These are phyloP conservation scores for Xylaria sp. DNA, from an alignment of 2,329 filamentous ascomycete species.

Conservation along the genomic window DNA sequence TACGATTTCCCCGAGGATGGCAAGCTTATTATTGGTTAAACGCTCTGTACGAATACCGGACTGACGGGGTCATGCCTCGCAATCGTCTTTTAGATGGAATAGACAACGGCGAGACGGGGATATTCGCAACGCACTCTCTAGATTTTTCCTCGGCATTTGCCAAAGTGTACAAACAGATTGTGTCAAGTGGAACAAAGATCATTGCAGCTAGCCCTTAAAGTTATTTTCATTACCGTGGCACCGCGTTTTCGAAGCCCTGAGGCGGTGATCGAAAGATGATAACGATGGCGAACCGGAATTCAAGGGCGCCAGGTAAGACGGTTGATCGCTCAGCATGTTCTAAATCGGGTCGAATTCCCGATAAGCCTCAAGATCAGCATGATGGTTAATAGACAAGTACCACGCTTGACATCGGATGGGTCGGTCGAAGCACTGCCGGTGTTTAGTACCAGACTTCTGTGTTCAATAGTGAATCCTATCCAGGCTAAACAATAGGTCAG, in stretches of 20 bases:
- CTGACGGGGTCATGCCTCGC: constrained; percentile 28
- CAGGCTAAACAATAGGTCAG: not conserved
- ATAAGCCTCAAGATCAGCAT: constrained; percentile 1
- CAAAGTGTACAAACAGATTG: constrained; percentile 41
- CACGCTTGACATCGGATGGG: constrained; percentile 18
- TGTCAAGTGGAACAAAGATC: constrained; percentile 37
- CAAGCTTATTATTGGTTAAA: constrained; percentile 90
- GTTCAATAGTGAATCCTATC: not conserved
- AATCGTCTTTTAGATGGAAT: constrained; percentile 31
- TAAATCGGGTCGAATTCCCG: not conserved
- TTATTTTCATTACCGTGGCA: constrained; percentile 11
- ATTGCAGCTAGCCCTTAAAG: constrained; percentile 22
- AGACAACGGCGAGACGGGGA: constrained; percentile 41
- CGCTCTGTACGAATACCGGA: constrained; percentile 42
- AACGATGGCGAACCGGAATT: constrained; percentile 1
- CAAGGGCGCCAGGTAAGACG: constrained; percentile 5
- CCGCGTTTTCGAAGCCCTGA: constrained; percentile 8
- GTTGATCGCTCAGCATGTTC: constrained; percentile 1
- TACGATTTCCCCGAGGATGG: constrained; percentile 94
- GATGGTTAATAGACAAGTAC: not conserved
- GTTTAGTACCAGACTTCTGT: constrained; percentile 3
- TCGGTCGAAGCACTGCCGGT: constrained; percentile 18
- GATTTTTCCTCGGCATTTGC: constrained; percentile 38
- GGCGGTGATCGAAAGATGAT: constrained; percentile 5
- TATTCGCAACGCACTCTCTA: constrained; percentile 39